phyloP scores from a whole-genome alignment of 345 rosid species.

The Ceriops tagal region DNA sequence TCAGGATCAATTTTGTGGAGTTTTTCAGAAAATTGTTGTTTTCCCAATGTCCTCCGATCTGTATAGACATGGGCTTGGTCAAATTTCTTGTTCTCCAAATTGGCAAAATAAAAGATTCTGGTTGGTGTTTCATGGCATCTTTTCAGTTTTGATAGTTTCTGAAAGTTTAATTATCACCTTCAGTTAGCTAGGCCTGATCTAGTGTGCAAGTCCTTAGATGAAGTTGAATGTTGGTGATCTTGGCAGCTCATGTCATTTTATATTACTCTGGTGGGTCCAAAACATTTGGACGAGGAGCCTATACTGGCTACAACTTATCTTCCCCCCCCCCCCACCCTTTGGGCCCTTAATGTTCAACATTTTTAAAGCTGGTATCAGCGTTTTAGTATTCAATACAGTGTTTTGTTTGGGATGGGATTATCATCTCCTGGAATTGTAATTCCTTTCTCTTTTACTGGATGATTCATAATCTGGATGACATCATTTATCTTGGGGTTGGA shows the following conservation, averaged over 20 bases:
- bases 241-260: neutral
- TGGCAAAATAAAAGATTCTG: neutral
- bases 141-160: neutral
- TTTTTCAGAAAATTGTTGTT: neutral
- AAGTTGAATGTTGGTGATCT: neutral
- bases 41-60: neutral
- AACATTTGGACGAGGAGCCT: neutral
- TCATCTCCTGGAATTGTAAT: neutral
- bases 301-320: neutral
- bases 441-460: too few relatives aligned
- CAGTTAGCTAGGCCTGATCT: neutral
- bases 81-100: neutral
- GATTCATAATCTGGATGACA: too few relatives aligned
- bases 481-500: too few relatives aligned
- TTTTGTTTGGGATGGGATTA: neutral
- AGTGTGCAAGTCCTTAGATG: neutral
- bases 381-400: neutral
- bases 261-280: neutral
- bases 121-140: neutral
- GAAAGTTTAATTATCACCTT: neutral
- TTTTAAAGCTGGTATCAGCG: neutral
- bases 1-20: neutral
- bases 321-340: neutral
- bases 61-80: neutral
- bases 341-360: neutral